phyloP scores from a whole-genome alignment of 1,284 basidiomycete species.

The Moesziomyces globuligerus region DNA sequence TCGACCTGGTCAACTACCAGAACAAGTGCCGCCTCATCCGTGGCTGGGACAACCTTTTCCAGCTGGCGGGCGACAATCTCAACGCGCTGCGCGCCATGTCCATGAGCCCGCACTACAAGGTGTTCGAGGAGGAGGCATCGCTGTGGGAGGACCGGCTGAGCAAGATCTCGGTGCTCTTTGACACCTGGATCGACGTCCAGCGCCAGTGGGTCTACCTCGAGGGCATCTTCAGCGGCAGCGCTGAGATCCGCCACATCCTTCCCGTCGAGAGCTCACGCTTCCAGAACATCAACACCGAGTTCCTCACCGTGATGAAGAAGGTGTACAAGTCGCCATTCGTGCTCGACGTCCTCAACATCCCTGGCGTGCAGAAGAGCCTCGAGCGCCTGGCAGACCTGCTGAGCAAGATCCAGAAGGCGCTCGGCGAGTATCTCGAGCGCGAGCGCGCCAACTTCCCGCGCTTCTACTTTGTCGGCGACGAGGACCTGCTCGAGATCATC shows the following conservation, averaged over 20 bases:
- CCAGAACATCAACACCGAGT: slow-evolving; percentile 98
- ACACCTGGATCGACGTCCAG: slow-evolving; percentile 99
- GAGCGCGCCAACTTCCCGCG: slow-evolving; percentile 92
- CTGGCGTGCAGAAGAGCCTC: slow-evolving; percentile 92
- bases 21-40: slow-evolving; percentile 96
- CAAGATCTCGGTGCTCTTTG: slow-evolving; percentile 79
- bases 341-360: slow-evolving; percentile 95
- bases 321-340: slow-evolving; percentile 99
- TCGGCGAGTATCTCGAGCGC: slow-evolving; percentile 97
- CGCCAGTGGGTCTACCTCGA: slow-evolving; percentile 99
- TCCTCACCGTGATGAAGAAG: slow-evolving; percentile 98
- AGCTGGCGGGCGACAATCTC: slow-evolving; percentile 73
- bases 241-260: slow-evolving; percentile 82
- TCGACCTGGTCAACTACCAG: slow-evolving; percentile 98
- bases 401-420: slow-evolving; percentile 98
- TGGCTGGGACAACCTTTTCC: slow-evolving; percentile 85
- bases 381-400: slow-evolving; percentile 95
- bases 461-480: slow-evolving; percentile 99
- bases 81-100: slow-evolving; percentile 94
- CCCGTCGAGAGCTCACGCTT: slow-evolving; percentile 97
- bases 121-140: slow-evolving; percentile 69
- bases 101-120: slow-evolving; percentile 65
- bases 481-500: slow-evolving; percentile 97
- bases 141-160: slow-evolving; percentile 68
- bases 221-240: slow-evolving; percentile 99